These are phyloP conservation scores for Phytophthora pinifolia DNA, from an alignment of 352 stramenopile genomes.

Conservation along the genomic window DNA sequence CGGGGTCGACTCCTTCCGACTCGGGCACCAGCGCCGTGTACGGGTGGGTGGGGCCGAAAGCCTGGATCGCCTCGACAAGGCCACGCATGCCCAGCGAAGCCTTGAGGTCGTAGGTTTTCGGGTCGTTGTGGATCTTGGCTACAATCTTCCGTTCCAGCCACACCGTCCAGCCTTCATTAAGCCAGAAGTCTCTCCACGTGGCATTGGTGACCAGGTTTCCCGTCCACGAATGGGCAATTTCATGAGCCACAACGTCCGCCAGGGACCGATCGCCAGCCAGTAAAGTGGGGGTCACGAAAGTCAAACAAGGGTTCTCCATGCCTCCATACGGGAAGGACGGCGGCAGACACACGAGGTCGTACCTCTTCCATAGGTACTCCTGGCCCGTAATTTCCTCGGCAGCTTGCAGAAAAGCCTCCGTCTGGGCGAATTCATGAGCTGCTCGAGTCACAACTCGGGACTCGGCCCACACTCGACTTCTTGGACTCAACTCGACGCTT, in stretches of 20 bases:
- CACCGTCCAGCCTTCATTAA: slow-evolving; percentile 98
- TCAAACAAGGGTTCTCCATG: slow-evolving; percentile 87
- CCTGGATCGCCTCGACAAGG: slow-evolving; percentile 39
- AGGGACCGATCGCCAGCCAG: slow-evolving; percentile 93
- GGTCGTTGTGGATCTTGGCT: slow-evolving; percentile 45
- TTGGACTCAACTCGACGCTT: slow-evolving; percentile 81
- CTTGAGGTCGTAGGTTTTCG: slow-evolving; percentile 50
- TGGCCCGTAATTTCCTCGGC: slow-evolving; percentile 92
- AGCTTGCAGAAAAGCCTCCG: slow-evolving; percentile 90
- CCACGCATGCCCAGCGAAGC: slow-evolving; percentile 41
- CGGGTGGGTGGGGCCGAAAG: slow-evolving; percentile 54
- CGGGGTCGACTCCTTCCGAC: slow-evolving; percentile 88
- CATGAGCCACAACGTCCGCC: slow-evolving; percentile 96
- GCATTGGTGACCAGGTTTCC: slow-evolving; percentile 97
- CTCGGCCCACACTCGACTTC: slow-evolving; percentile 92
- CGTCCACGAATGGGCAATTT: slow-evolving; percentile 96
- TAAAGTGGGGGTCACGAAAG: slow-evolving; percentile 96
- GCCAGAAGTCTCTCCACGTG: slow-evolving; percentile 96
- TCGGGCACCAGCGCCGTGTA: slow-evolving; percentile 90
- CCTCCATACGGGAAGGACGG: slow-evolving; percentile 89
- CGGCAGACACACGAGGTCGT: slow-evolving; percentile 96
- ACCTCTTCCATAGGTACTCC: slow-evolving; percentile 94
- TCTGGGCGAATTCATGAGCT: slow-evolving; percentile 94
- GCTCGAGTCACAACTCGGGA: slow-evolving; percentile 90
- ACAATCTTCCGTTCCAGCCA: slow-evolving; percentile 97